A percentile compares a stretch with the other conserved stretches of the same genome.
phyloP scores from a whole-genome alignment of 2,329 filamentous ascomycete genomes.

The Xylaria sp. region DNA sequence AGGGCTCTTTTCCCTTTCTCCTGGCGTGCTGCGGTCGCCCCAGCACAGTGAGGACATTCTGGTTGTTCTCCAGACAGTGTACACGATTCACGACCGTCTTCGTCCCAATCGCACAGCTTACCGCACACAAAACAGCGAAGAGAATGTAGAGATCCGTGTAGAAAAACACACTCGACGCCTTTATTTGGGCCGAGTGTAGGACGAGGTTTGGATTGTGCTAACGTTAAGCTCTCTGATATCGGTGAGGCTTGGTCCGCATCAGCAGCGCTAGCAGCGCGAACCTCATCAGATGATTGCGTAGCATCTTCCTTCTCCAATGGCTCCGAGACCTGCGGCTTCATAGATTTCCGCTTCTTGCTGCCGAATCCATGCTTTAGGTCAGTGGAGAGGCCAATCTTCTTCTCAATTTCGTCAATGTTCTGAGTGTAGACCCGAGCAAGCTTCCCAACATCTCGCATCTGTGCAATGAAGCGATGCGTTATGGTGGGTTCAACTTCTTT shows the following conservation, averaged over 20 bases:
- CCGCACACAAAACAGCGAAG: constrained; percentile 73
- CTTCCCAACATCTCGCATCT: constrained; percentile 73
- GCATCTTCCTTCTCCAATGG: constrained; percentile 39
- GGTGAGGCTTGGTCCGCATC: constrained; percentile 41
- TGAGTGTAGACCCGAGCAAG: constrained; percentile 79
- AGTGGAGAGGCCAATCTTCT: constrained; percentile 74
- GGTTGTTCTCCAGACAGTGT: constrained; percentile 74
- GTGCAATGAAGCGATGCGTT: constrained; percentile 75
- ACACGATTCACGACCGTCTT: constrained; percentile 63
- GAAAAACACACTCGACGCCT: constrained; percentile 74
- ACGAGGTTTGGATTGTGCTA: constrained; percentile 36
- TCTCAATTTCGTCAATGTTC: constrained; percentile 79
- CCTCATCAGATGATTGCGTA: constrained; percentile 37
- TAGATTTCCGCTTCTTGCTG: constrained; percentile 62
- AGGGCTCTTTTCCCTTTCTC: constrained; percentile 74
- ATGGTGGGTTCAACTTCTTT: constrained; percentile 70
- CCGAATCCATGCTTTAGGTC: constrained; percentile 71
- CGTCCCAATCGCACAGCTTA: constrained; percentile 69
- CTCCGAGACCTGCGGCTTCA: constrained; percentile 47
- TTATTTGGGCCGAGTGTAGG: constrained; percentile 48
- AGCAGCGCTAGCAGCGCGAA: constrained; percentile 31
- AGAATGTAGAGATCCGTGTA: constrained; percentile 75
- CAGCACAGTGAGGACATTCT: constrained; percentile 72
- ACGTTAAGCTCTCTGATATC: constrained; percentile 30
- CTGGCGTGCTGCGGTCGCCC: constrained; percentile 70